These are phyloP conservation scores for Epichloe uncinata DNA, from an alignment of 2,329 filamentous ascomycete species.

Conservation along the genomic window DNA sequence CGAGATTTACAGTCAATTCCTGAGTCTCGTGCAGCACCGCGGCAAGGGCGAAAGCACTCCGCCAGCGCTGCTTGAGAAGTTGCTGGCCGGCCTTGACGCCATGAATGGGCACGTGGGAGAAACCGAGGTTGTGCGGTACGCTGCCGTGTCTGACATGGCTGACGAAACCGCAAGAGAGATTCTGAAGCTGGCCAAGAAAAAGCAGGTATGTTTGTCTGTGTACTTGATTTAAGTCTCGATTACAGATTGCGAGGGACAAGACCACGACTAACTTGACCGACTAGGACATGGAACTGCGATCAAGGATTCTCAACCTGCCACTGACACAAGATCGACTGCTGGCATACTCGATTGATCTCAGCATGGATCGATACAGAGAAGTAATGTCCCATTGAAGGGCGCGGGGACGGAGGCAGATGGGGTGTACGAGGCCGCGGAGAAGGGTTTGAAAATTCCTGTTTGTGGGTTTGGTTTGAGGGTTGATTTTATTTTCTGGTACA, in stretches of 20 bases:
- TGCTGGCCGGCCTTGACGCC: slow-evolving; percentile 42
- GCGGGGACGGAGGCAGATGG: no score
- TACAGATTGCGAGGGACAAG: not conserved
- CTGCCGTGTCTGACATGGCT: slow-evolving; percentile 74
- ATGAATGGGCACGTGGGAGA: slow-evolving; percentile 34
- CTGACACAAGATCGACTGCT: slow-evolving; percentile 62
- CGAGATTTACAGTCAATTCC: slow-evolving; percentile 58
- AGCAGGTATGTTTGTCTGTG: slow-evolving; percentile 33
- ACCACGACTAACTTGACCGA: slow-evolving; percentile 2
- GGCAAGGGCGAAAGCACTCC: slow-evolving; percentile 27
- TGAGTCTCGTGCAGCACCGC: slow-evolving; percentile 34
- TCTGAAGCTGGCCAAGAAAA: slow-evolving; percentile 38
- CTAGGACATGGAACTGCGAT: slow-evolving; percentile 24
- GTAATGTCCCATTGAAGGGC: slow-evolving; percentile 38
- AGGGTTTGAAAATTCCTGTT: not conserved
- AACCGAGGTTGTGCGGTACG: slow-evolving; percentile 39
- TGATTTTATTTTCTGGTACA: not conserved
- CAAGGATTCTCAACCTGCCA: slow-evolving; percentile 42
- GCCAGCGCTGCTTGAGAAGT: slow-evolving; percentile 36
- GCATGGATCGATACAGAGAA: slow-evolving; percentile 53
- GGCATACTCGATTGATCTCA: slow-evolving; percentile 56
- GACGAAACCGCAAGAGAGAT: slow-evolving; percentile 56
- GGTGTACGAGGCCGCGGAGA: not conserved
- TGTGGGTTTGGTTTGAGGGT: not conserved
- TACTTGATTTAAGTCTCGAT: no score